Evolutionary conservation across 805 yeast species (phyloP), one percentile per base, ranked within the genome.

Genomic region (Kodamaea nitidulidarum): DNA sequence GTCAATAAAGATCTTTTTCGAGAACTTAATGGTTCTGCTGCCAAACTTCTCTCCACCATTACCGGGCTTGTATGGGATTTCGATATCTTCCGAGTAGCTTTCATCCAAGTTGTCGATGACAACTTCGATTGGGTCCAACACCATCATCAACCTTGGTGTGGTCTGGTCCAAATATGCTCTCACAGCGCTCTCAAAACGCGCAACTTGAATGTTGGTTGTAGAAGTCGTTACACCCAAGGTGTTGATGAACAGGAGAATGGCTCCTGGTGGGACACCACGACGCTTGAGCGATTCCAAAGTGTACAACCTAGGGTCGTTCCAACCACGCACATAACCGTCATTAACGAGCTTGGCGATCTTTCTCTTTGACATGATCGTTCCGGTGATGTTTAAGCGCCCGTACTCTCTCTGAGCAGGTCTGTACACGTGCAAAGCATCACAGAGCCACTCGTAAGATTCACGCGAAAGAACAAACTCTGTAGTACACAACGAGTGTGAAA

Each of bases 351-450:
- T 85, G 48, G 96, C 95, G 60, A 93, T 88, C 67, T 93, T 93
- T 62, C 99, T 80, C 75, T 93, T 93, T 43, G 96, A 87, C 77
- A 93, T 69, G 46, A 93, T 80, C 8, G 98, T 86, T 40, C 98
- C 98, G 2, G 95, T 85, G 51, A 93, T 78, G 62, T 90, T 93
- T 60, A 93, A 78, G 63, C 98, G 81, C 50, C 99, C 99, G 55
- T 90, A 93, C 65, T 93, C 99, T 63, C 98, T 82, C 75, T 93
- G 99, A 9, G 97, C 96, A 22, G 99, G 98, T 71, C 96, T 82
- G 67, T 88, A 93, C 34, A 93, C 96, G 55, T 86, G 90, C 44
- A 93, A 78, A 27, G 82, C 90, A 54, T 93, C 98, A 71, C 98
- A 91, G 51, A 93, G 75, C 99, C 99, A 93, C 66, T 93, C 99